Percentiles rank a stretch among this genome's conserved stretches.
These are phyloP conservation scores for Emergomyces pasteurianus DNA, from an alignment of 2,329 filamentous ascomycete species.

Conservation along the genomic window DNA sequence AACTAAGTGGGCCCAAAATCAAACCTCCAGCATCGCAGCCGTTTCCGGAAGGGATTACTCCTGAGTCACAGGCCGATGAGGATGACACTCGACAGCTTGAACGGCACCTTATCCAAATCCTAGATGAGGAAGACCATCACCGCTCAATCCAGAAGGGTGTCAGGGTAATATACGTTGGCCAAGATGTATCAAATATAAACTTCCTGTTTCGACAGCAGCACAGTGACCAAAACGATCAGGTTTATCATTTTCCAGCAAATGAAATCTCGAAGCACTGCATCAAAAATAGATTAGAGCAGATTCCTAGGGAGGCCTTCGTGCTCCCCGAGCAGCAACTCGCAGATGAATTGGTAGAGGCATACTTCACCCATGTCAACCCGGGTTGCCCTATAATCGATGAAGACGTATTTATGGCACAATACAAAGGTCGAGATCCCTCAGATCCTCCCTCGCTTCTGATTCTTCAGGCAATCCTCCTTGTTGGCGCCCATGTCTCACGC, in stretches of 20 bases:
- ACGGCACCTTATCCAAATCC: slow-evolving; percentile 39
- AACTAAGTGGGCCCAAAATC: slow-evolving; percentile 6
- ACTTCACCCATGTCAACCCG: slow-evolving; percentile 40
- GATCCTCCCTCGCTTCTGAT: slow-evolving; percentile 38
- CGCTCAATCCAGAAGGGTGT: slow-evolving; percentile 38
- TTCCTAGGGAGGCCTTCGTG: slow-evolving; percentile 38
- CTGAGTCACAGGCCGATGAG: slow-evolving; percentile 24
- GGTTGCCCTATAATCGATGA: slow-evolving; percentile 43
- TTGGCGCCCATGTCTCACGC: slow-evolving; percentile 40
- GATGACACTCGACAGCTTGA: slow-evolving; percentile 32
- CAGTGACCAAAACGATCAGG: slow-evolving; percentile 27
- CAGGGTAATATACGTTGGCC: slow-evolving; percentile 43
- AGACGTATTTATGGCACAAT: slow-evolving; percentile 40
- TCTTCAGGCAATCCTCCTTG: slow-evolving; percentile 40
- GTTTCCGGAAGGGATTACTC: slow-evolving; percentile 15
- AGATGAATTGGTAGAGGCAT: slow-evolving; percentile 40
- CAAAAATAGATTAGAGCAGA: slow-evolving; percentile 33
- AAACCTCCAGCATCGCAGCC: slow-evolving; percentile 12
- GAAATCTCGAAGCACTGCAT: slow-evolving; percentile 32
- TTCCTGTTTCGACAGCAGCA: slow-evolving; percentile 42
- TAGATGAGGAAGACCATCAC: slow-evolving; percentile 34
- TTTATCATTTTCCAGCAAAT: slow-evolving; percentile 35
- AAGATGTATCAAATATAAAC: slow-evolving; percentile 45
- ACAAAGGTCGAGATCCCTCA: slow-evolving; percentile 34
- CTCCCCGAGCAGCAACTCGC: slow-evolving; percentile 38